Base-by-base conservation (phyloP, 75 land plant genomes). In the Larix kaempferi region DNA sequence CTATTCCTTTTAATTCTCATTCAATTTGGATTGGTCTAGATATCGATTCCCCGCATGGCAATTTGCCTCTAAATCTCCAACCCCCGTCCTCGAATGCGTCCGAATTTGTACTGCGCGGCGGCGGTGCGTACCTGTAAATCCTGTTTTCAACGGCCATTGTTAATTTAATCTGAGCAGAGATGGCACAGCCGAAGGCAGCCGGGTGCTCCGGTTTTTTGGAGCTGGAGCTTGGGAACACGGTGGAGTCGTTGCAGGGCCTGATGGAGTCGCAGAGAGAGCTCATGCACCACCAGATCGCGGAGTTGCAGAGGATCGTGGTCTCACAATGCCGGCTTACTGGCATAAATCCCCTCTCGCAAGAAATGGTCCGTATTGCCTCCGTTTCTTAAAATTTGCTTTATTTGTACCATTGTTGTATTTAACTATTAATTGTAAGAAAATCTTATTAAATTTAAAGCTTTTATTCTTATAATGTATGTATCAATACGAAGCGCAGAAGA, bases 301-400 rank as follows among this genome's bases (percentile, higher is more conserved):
- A 95, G 85, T 82, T 97, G 16, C 86, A 89, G 76, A 88, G 62
- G 19, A 72, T 97, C 54, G 92, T 91, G 12, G 77, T 83, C 33
- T 59, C 76, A 57, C 99, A 97, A 71, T 92, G 98, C 83, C 75
- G 86, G 63, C 92, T 94, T 60, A 97, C 99, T 60, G 98, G 95
- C 57, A 87, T 84, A 67, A 97, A 97, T 73, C 99, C 99, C 33
- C 87, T 97, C n/a, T 76, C 90, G 21, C 95, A 94, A 77, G 98
- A 94, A 71, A 89, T 97, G 99, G 99, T 97, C 52, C 7, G 52
- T 8, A 7, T 44, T 44, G 52, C 52, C 7, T 44, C 7, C 52
- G 7, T 44, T 44, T 1, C 52, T 44, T 44, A 44, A 44, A 6
- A 44, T 8, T 8, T 44, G 52, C 52, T 44, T 44, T 44, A 7